Percentiles rank a stretch among this genome's conserved stretches.
Evolutionary conservation across 139 green algal species (phyloP).

Genomic region (Tetratostichococcus sp.): DNA sequence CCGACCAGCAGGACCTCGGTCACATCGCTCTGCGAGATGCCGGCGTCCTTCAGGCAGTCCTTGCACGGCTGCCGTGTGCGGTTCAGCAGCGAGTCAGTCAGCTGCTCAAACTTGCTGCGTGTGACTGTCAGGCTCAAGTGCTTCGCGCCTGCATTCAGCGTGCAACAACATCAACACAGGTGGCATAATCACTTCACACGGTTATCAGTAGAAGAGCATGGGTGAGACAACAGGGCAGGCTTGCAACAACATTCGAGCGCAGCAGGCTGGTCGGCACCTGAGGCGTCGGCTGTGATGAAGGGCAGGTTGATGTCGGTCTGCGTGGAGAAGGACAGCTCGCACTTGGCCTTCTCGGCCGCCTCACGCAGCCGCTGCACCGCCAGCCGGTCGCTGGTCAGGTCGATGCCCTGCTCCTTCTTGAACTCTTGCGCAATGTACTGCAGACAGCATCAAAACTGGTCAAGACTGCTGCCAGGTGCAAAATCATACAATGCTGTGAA

Average conservation of each 20-base stretch:
- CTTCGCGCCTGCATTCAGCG: conserved; percentile 61
- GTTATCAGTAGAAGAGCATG: too few relatives aligned
- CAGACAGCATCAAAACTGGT: neutral
- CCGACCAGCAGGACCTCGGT: conserved; percentile 97
- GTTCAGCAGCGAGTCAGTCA: conserved; percentile 83
- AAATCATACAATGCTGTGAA: neutral
- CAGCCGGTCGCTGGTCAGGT: conserved; percentile 90
- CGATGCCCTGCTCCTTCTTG: conserved; percentile 76
- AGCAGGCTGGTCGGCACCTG: conserved; percentile 22
- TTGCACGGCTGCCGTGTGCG: conserved; percentile 90
- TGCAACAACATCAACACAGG: too few relatives aligned
- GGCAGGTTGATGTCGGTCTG: conserved; percentile 98
- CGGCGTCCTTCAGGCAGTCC: conserved; percentile 86
- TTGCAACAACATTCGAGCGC: too few relatives aligned
- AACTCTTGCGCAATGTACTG: conserved; percentile 52
- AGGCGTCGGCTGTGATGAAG: conserved; percentile 98
- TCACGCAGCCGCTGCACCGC: conserved; percentile 93
- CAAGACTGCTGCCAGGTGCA: too few relatives aligned
- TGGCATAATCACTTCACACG: conserved; percentile 25
- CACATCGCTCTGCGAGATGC: conserved; percentile 82
- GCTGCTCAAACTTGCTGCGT: conserved; percentile 66
- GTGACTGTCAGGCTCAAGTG: conserved; percentile 75
- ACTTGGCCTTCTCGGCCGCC: conserved; percentile 96
- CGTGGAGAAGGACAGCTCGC: conserved; percentile 84
- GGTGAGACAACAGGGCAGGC: too few relatives aligned